Percentiles rank a stretch among this genome's conserved stretches.
phyloP scores from a whole-genome alignment of 2,329 filamentous ascomycete species.

The Fusarium sp. region DNA sequence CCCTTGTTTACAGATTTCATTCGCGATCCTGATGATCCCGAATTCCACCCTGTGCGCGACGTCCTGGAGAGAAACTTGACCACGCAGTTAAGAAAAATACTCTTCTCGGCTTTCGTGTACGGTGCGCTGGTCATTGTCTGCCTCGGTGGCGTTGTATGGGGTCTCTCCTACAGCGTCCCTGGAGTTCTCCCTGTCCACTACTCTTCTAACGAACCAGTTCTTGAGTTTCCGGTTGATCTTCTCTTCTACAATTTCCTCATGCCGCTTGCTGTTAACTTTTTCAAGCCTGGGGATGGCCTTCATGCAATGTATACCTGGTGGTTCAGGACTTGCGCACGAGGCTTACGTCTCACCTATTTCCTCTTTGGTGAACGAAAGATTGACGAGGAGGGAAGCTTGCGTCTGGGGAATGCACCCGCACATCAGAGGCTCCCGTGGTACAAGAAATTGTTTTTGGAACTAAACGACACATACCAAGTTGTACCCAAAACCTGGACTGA shows the following conservation, averaged over 20 bases:
- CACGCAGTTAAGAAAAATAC: slow-evolving; percentile 94
- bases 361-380: slow-evolving; percentile 84
- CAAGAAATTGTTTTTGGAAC: slow-evolving; percentile 59
- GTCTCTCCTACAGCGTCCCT: slow-evolving; percentile 74
- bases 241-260: slow-evolving; percentile 98
- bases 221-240: slow-evolving; percentile 94
- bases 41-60: slow-evolving; percentile 96
- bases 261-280: slow-evolving; percentile 83
- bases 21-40: slow-evolving; percentile 95
- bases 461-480: slow-evolving; percentile 56
- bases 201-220: slow-evolving; percentile 88
- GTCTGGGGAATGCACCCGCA: slow-evolving; percentile 54
- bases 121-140: slow-evolving; percentile 92
- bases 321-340: slow-evolving; percentile 87
- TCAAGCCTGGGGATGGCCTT: slow-evolving; percentile 86
- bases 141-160: slow-evolving; percentile 95
- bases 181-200: slow-evolving; percentile 90
- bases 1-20: slow-evolving; percentile 78
- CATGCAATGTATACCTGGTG: slow-evolving; percentile 94
- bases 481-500: slow-evolving; percentile 68
- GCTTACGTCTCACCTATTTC: slow-evolving; percentile 87
- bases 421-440: slow-evolving; percentile 52
- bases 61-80: slow-evolving; percentile 92
- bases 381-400: slow-evolving; percentile 82
- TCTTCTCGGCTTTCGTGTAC: slow-evolving; percentile 95